A percentile compares a stretch with the other conserved stretches of the same genome.
Evolutionary conservation across 1,284 basidiomycete species (phyloP).

Genomic region (Amylostereum areolatum): DNA sequence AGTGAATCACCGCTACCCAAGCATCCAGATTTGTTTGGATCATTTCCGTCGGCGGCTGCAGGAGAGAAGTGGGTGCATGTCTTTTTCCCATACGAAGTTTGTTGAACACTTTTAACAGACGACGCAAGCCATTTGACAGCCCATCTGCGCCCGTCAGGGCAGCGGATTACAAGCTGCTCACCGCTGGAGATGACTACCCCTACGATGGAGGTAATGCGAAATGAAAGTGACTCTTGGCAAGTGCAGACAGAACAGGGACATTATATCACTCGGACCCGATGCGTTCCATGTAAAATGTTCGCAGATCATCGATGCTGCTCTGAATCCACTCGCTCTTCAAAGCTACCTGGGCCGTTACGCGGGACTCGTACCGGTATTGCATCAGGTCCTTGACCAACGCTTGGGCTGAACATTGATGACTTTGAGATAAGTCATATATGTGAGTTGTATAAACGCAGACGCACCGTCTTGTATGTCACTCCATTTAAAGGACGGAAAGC

Average conservation of each 20-base stretch:
- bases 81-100: not conserved
- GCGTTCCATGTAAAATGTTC: constrained; percentile 51
- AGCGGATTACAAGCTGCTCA: no score
- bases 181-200: no score
- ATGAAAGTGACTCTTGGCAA: no score
- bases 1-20: constrained; percentile 94
- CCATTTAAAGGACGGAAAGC: constrained; percentile 54
- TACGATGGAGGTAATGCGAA: no score
- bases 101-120: constrained; percentile 33
- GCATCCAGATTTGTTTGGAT: constrained; percentile 95
- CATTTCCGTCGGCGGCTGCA: constrained; percentile 94
- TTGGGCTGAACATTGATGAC: constrained; percentile 35
- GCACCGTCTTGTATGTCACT: constrained; percentile 49
- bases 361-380: constrained; percentile 44
- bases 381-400: constrained; percentile 52
- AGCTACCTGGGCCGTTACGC: constrained; percentile 57
- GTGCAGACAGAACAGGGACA: no score
- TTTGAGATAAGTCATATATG: not conserved
- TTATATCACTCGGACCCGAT: constrained; percentile 21
- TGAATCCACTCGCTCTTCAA: constrained; percentile 59
- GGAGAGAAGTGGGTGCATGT: constrained; percentile 77
- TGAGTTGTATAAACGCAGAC: constrained; percentile 16
- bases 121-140: constrained; percentile 70
- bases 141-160: constrained; percentile 56
- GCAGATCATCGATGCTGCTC: constrained; percentile 51